Conservation (phyloP, 176 grass and related monocot genomes). For the Alopecurus myosuroides region DNA sequence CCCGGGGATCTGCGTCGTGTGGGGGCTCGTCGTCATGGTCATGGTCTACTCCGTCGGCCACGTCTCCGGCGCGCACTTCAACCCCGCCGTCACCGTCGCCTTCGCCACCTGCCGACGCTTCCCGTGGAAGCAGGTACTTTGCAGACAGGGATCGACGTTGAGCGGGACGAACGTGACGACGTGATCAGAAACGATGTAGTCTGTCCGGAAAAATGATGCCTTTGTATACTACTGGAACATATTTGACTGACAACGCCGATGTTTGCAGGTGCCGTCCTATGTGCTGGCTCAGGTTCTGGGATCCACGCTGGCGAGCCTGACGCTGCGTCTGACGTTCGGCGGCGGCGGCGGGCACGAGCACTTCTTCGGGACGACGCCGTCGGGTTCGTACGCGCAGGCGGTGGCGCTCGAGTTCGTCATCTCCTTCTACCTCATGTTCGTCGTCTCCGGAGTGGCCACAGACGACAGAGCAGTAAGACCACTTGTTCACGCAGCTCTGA, state of each 20-base stretch:
- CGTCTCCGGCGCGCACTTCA: conserved; percentile 82
- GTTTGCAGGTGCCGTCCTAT: conserved; percentile 62
- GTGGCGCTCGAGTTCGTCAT: conserved; percentile 71
- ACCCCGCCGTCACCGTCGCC: conserved; percentile 83
- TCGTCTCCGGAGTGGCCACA: conserved; percentile 85
- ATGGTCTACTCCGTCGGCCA: conserved; percentile 81
- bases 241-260: neutral
- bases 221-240: too few relatives aligned
- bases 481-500: neutral
- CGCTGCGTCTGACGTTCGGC: conserved; percentile 62
- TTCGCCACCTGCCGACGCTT: conserved; percentile 72
- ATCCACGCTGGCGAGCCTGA: conserved; percentile 54
- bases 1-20: conserved; percentile 73
- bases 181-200: too few relatives aligned
- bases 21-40: conserved; percentile 85
- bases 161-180: neutral
- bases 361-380: conserved; percentile 57
- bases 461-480: conserved; percentile 69
- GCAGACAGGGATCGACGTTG: neutral
- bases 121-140: conserved; percentile 74
- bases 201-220: neutral
- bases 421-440: conserved; percentile 88
- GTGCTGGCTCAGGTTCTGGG: conserved; percentile 54
- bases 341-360: conserved; percentile 30
- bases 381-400: conserved; percentile 58